Evolutionary conservation across 2,329 filamentous ascomycete species (phyloP).

Genomic region (Cylindrodendrum hubeiense): DNA sequence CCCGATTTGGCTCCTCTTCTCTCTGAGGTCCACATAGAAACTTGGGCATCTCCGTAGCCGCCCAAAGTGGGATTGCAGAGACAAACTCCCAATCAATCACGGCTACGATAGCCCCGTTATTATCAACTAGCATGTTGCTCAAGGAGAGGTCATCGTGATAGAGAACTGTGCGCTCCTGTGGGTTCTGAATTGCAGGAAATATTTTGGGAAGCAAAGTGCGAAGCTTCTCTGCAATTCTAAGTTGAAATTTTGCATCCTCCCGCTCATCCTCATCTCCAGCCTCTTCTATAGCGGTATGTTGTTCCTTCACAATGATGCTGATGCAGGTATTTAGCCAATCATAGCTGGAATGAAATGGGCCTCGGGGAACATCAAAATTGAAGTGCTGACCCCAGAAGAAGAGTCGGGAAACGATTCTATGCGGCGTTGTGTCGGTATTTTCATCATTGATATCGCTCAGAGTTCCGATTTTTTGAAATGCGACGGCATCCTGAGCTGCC

Average conservation of each 20-base stretch:
- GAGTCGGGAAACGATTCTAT: conserved; percentile 46
- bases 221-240: conserved; percentile 45
- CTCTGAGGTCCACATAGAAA: conserved; percentile 49
- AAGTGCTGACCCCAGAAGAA: conserved; percentile 51
- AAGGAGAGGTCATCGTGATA: conserved; percentile 52
- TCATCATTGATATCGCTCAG: conserved; percentile 25
- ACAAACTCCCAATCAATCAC: conserved; percentile 59
- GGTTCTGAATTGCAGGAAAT: conserved; percentile 44
- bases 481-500: background rate
- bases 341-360: conserved; percentile 52
- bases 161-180: conserved; percentile 48
- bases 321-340: conserved; percentile 53
- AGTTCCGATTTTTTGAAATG: conserved; percentile 34
- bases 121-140: conserved; percentile 56
- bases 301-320: conserved; percentile 46
- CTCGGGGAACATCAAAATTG: conserved; percentile 49
- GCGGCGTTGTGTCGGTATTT: conserved; percentile 20
- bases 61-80: conserved; percentile 55
- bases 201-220: conserved; percentile 46
- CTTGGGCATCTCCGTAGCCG: conserved; percentile 46
- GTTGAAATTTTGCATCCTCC: conserved; percentile 46
- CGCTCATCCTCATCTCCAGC: conserved; percentile 44
- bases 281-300: conserved; percentile 35
- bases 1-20: conserved; percentile 47
- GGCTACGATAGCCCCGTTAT: conserved; percentile 49